Percentiles rank a stretch among this genome's conserved stretches.
phyloP scores from a whole-genome alignment of 805 yeast species.

The Brettanomyces nanus region DNA sequence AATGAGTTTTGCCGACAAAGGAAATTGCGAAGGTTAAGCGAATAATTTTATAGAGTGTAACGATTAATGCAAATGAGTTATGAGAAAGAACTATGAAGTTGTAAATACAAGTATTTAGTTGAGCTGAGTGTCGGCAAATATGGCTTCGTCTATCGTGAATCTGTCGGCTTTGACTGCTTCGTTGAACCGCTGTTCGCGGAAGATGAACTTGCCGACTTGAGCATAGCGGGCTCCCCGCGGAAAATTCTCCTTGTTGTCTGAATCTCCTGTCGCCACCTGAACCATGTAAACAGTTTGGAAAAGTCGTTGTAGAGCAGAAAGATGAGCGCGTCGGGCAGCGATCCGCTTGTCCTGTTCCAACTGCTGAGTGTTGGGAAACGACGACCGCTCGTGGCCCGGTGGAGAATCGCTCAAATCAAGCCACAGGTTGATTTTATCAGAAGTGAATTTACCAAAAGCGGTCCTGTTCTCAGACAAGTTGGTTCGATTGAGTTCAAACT shows the following conservation, averaged over 20 bases:
- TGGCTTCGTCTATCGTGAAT: constrained; percentile 7
- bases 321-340: constrained; percentile 21
- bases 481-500: constrained; percentile 18
- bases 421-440: constrained; percentile 23
- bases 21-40: not conserved
- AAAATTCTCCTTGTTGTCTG: constrained; percentile 1
- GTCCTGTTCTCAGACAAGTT: constrained; percentile 10
- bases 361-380: constrained; percentile 53
- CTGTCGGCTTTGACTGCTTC: constrained; percentile 20
- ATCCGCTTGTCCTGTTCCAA: constrained; percentile 27
- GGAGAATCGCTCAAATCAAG: constrained; percentile 31
- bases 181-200: constrained; percentile 35
- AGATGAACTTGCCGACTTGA: constrained; percentile 35
- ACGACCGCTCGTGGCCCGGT: constrained; percentile 52
- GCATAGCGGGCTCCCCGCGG: constrained; percentile 6
- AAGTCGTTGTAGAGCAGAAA: constrained; percentile 37
- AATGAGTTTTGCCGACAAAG: no score
- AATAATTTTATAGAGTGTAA: not conserved
- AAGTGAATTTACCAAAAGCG: constrained; percentile 9
- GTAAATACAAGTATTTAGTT: no score
- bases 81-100: no score
- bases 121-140: not conserved
- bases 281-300: constrained; percentile 31
- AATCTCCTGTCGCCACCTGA: constrained; percentile 8
- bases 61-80: not conserved